Evolutionary conservation across 2,329 filamentous ascomycete species (phyloP).

Genomic region (Xylaria sp.): DNA sequence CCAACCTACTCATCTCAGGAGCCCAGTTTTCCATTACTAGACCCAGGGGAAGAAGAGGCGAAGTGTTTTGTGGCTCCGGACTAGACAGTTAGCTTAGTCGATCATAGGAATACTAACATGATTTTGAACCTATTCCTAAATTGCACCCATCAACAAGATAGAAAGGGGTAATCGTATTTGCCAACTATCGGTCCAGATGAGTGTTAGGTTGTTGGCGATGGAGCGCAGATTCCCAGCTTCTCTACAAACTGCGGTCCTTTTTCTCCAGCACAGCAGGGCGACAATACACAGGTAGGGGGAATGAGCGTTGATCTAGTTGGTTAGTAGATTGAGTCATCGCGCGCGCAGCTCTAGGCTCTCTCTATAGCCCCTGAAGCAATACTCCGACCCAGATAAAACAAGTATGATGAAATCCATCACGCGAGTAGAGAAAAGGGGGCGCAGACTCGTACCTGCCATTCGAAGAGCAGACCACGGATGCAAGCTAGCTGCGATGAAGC

Average conservation of each 20-base stretch:
- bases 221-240: background rate
- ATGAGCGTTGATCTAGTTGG: background rate
- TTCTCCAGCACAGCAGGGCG: background rate
- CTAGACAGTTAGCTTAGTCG: slow-evolving; percentile 1
- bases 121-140: background rate
- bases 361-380: slow-evolving; percentile 5
- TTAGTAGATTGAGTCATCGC: slow-evolving; percentile 5
- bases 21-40: background rate
- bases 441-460: slow-evolving; percentile 4
- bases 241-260: background rate
- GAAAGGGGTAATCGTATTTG: background rate
- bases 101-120: slow-evolving; percentile 2
- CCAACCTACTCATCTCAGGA: background rate
- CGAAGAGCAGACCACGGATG: background rate
- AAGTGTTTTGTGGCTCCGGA: background rate
- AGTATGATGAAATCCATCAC: background rate
- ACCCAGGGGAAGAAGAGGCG: background rate
- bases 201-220: background rate
- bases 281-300: background rate
- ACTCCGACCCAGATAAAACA: background rate
- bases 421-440: background rate
- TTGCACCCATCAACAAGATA: background rate
- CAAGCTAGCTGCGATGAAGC: background rate
- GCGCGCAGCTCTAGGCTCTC: background rate
- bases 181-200: background rate